Conservation (phyloP, 805 yeast species). For the Cyberlindnera misumaiensis region DNA sequence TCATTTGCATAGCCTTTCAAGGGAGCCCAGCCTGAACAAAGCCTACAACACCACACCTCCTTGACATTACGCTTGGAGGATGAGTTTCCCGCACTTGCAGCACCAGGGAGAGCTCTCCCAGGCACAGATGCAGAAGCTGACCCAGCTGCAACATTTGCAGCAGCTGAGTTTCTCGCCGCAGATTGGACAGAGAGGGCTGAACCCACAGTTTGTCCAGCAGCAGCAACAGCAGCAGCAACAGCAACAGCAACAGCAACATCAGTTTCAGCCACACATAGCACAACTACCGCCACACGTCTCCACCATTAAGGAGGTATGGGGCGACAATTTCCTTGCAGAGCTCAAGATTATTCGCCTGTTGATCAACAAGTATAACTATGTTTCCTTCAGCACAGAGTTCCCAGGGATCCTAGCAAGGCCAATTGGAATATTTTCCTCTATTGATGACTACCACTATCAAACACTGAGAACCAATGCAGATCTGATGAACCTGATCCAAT, state of each 20-base stretch:
- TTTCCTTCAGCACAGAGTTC: conserved; percentile 82
- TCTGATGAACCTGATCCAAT: conserved; percentile 75
- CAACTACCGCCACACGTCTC: conserved; percentile 9
- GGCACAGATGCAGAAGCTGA: conserved; percentile 14
- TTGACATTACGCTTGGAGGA: no score
- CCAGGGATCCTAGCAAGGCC: conserved; percentile 97
- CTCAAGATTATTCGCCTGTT: conserved; percentile 55
- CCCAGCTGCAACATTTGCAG: conserved; percentile 15
- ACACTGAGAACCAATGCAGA: conserved; percentile 90
- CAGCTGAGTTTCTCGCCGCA: conserved; percentile 16
- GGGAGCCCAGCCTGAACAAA: no score
- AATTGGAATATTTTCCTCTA: conserved; percentile 84
- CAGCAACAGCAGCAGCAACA: conserved; percentile 12
- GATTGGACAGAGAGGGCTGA: conserved; percentile 11
- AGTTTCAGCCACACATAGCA: conserved; percentile 16
- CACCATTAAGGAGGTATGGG: conserved; percentile 64
- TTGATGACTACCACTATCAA: conserved; percentile 92
- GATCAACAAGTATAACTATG: conserved; percentile 47
- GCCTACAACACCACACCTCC: no score
- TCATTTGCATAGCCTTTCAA: no score
- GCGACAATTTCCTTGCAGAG: conserved; percentile 59
- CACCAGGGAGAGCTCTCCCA: conserved; percentile 15
- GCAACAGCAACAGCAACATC: conserved; percentile 11
- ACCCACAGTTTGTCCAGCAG: conserved; percentile 8
- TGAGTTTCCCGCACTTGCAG: conserved; percentile 1